A percentile compares a stretch with the other conserved stretches of the same genome.
These are phyloP conservation scores for Heracleum sosnowskyi DNA, from an alignment of 129 eudicot species.

Conservation along the genomic window DNA sequence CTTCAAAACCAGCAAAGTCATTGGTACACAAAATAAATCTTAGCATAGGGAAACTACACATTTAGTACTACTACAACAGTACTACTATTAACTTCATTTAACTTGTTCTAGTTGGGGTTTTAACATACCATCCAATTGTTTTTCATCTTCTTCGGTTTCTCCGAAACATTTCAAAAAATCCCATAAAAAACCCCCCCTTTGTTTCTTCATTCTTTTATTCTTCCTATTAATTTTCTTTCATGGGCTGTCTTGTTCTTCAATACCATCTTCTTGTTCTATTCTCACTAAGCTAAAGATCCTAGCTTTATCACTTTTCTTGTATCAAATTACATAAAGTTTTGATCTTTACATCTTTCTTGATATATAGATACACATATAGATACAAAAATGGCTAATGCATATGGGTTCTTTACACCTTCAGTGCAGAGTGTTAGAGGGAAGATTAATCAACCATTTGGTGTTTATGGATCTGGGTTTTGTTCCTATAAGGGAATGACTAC, in stretches of 20 bases:
- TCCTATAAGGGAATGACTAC: conserved; percentile 25
- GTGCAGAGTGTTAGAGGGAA: conserved; percentile 25
- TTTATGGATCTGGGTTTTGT: conserved; percentile 37
- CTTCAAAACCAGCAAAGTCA: not conserved
- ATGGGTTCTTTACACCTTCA: conserved; percentile 42
- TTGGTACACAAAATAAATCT: conserved; percentile 1
- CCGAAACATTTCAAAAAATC: conserved; percentile 22
- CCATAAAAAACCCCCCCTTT: conserved; percentile 9
- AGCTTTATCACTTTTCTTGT: not conserved
- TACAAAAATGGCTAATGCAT: conserved; percentile 56
- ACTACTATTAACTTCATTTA: conserved; percentile 19
- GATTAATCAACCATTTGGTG: conserved; percentile 30
- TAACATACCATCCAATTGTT: conserved; percentile 19
- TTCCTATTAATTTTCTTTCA: not conserved
- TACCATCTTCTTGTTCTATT: not conserved
- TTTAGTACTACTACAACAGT: not conserved
- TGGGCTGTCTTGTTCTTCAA: conserved; percentile 17
- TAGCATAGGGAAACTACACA: not conserved
- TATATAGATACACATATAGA: not conserved
- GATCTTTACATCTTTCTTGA: conserved; percentile 17
- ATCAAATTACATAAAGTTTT: not conserved
- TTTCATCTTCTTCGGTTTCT: conserved; percentile 28
- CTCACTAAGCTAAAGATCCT: conserved; percentile 10
- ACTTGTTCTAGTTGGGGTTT: conserved; percentile 28
- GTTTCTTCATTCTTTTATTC: not conserved